Conservation (phyloP, 768 basidiomycete genomes). For the Boletus subparvulus region DNA sequence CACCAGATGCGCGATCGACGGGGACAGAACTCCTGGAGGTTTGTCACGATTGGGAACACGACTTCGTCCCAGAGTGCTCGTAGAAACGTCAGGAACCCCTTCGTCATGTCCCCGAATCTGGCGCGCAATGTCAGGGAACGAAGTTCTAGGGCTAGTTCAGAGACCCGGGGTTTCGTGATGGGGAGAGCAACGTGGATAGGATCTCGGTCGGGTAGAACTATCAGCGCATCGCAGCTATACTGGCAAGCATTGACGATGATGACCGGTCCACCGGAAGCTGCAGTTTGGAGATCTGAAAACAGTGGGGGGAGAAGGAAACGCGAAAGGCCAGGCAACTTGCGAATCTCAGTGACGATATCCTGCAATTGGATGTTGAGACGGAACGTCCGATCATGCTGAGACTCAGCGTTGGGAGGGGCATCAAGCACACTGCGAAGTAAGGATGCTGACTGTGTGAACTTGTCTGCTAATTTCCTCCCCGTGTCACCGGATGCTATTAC, state of each 20-base stretch:
- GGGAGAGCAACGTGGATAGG: no score
- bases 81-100: no score
- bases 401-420: neutral
- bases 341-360: constrained; percentile 14
- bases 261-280: constrained; percentile 26
- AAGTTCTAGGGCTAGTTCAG: no score
- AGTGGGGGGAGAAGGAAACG: constrained; percentile 27
- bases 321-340: constrained; percentile 19
- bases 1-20: no score
- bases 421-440: neutral
- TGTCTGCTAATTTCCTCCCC: neutral
- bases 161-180: no score
- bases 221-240: no score
- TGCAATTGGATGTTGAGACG: neutral
- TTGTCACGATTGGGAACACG: no score
- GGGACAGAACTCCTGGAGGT: no score
- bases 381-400: neutral
- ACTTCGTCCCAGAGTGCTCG: no score
- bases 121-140: no score
- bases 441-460: neutral
- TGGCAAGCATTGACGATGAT: neutral
- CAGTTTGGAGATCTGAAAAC: constrained; percentile 11
- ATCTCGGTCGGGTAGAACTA: no score
- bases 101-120: no score
- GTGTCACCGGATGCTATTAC: neutral